Base-by-base conservation (phyloP, 2,329 filamentous ascomycete species). In the Pestalotiopsis sp. region DNA sequence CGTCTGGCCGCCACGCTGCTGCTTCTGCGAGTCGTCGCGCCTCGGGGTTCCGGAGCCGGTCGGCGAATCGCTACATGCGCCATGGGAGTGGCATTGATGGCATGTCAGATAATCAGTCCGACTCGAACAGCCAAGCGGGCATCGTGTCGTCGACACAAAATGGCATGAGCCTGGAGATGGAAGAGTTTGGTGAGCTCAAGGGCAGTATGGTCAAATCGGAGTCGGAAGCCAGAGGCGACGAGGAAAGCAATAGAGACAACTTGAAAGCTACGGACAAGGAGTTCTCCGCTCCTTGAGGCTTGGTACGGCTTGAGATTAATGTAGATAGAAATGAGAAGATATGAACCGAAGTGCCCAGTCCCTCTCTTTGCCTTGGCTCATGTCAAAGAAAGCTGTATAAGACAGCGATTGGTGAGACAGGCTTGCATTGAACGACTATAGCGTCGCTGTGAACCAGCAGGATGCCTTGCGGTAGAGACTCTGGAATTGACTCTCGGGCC, bases 131-230 rank as follows among this genome's bases (percentile, higher is more conserved):
- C 20, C 65, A 67, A 23, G 36, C 31, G 1, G 65, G 65, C 7
- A 59, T 67, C 17, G 52, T 67, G 9, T 38, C 65, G 20, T 23
- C 39, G n/a, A 20, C 65, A 14, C 52, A 49, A 6, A 45, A 14
- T 7, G 45, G 27, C 27, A 23, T 23, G 14, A 20, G 63, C 4
- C 11, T 66, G 56, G 65, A 67, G 56, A 60, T 67, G 65, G 36
- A 67, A 13, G 65, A 61, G 14, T 17, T 67, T 13, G 56, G 39
- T 90, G 12, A 86, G n/a, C 25, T 66, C 45, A 58, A 58, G 27
- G 12, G 52, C 20, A 49, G 27, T 17, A 31, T 4, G n/a, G 52
- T 58, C 49, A 66, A 17, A 31, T 23, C 41, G 23, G 52, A 38
- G 63, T 58, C 25, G 20, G 63, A 66, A 31, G 49, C 57, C 49